Base-by-base conservation (phyloP, 306 rosid species). In the Cucurbita argyrosperma region DNA sequence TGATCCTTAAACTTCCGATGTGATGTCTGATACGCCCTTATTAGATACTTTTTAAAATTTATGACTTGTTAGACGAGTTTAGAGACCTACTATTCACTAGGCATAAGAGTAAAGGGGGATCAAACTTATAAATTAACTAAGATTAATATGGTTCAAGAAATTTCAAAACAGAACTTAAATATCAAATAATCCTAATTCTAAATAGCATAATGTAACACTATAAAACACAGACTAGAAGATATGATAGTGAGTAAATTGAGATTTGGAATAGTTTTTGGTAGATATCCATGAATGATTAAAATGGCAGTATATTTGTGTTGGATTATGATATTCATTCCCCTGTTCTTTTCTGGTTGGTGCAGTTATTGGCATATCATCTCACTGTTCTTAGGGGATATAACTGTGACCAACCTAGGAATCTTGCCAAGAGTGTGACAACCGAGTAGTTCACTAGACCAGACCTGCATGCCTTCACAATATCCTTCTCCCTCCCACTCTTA, bases 391-490 rank as follows among this genome's bases (percentile, higher is more conserved):
- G 92, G 79, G 99, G 99, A 65, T 88, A 82, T 78, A 94, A 94
- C 16, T 94, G 90, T n/a, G 99, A 94, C 75, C 99, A 91, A 83
- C 99, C 97, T 59, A 92, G 97, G 71, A 94, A 94, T 88, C 96
- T 94, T 23, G 99, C 99, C 5, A 94, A 94, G 90, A 94, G 99
- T 79, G 99, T 94, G 58, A 94, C 97, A 4, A 94, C 99, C 0
- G 85, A 85, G 76, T 91, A 82, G 78, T 40, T 51, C 47, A 62
- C 50, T 30, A 30, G 35, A 12, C 21, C 73, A 19, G 19, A 19
- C 19, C 19, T 19, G 19, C 19, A 19, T 23, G 21, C 73, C 23
- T 68, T 47, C 7, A 68, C 37, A 68, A 21, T 43, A 43, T 66
- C 71, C 7, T 40, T 64, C 10, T 1, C 7, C 51, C 12, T 68